phyloP scores from a whole-genome alignment of 1,284 basidiomycete genomes.

The Singerocomus inundabilis region DNA sequence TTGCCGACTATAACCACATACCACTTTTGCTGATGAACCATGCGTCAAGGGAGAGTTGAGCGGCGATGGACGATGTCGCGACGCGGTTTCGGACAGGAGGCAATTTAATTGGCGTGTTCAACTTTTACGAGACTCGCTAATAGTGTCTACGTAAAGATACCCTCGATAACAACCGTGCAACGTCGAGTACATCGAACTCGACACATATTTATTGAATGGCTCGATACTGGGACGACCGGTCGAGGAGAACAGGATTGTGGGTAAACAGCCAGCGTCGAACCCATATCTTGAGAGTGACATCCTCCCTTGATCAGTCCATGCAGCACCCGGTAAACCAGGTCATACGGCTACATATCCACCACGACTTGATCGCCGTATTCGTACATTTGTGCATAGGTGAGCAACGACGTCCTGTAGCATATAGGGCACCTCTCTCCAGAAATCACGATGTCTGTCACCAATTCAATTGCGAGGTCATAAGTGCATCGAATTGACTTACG shows the following conservation, averaged over 20 bases:
- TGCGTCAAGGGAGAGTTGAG: slow-evolving; percentile 15
- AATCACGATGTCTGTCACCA: slow-evolving; percentile 70
- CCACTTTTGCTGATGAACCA: slow-evolving; percentile 39
- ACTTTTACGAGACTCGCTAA: slow-evolving; percentile 13
- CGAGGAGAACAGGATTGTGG: slow-evolving; percentile 2
- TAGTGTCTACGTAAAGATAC: slow-evolving; percentile 18
- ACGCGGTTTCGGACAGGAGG: slow-evolving; percentile 25
- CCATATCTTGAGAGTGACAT: slow-evolving; percentile 3
- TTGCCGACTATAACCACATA: slow-evolving; percentile 48
- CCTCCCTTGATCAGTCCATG: background rate
- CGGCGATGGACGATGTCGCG: background rate
- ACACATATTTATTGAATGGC: background rate
- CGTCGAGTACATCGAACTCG: background rate
- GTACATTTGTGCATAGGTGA: slow-evolving; percentile 70
- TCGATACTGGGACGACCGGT: background rate
- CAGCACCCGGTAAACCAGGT: slow-evolving; percentile 11
- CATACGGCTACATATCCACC: slow-evolving; percentile 77
- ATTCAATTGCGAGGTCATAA: slow-evolving; percentile 6
- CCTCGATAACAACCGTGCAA: background rate
- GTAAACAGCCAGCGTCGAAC: slow-evolving; percentile 9
- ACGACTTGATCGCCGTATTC: slow-evolving; percentile 61
- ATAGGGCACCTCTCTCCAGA: slow-evolving; percentile 85
- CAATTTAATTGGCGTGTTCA: slow-evolving; percentile 19
- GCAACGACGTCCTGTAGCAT: slow-evolving; percentile 74
- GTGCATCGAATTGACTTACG: slow-evolving; percentile 46